Evolutionary conservation across 805 yeast genomes (phyloP).

Genomic region (Candida nanaspora): DNA sequence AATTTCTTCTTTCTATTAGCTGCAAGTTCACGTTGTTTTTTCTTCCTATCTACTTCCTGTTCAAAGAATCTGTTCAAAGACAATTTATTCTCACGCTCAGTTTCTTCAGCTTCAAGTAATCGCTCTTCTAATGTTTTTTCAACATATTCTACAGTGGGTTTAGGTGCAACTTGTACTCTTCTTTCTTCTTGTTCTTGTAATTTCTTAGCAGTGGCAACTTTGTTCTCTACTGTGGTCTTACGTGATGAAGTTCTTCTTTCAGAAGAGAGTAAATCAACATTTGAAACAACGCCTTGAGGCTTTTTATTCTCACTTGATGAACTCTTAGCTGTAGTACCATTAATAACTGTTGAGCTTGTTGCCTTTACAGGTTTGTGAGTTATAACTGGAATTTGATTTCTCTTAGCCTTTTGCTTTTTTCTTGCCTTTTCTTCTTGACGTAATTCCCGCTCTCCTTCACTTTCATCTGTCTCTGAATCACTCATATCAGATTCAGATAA

Average conservation of each 20-base stretch:
- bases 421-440: slow-evolving; percentile 23
- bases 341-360: no score
- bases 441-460: slow-evolving; percentile 35
- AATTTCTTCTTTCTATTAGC: slow-evolving; percentile 58
- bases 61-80: slow-evolving; percentile 76
- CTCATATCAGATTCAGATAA: slow-evolving; percentile 49
- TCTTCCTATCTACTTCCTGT: slow-evolving; percentile 76
- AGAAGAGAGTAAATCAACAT: slow-evolving; percentile 25
- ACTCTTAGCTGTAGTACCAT: slow-evolving; percentile 14
- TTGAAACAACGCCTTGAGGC: slow-evolving; percentile 7
- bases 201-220: slow-evolving; percentile 67
- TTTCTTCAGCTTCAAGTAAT: slow-evolving; percentile 76
- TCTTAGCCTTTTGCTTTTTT: slow-evolving; percentile 48
- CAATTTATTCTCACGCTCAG: slow-evolving; percentile 68
- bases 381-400: slow-evolving; percentile 31
- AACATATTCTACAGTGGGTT: slow-evolving; percentile 28
- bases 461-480: slow-evolving; percentile 50
- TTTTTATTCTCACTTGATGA: background rate
- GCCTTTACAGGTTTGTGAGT: slow-evolving; percentile 12
- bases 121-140: slow-evolving; percentile 65
- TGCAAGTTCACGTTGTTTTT: slow-evolving; percentile 66
- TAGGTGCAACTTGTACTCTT: slow-evolving; percentile 22
- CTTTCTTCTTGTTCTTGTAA: slow-evolving; percentile 62
- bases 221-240: slow-evolving; percentile 67
- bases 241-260: slow-evolving; percentile 72